Evolutionary conservation across 495 filamentous ascomycete genomes (phyloP), one percentile per base, ranked within the genome.

Genomic region (Trichodelitschia bisporula): DNA sequence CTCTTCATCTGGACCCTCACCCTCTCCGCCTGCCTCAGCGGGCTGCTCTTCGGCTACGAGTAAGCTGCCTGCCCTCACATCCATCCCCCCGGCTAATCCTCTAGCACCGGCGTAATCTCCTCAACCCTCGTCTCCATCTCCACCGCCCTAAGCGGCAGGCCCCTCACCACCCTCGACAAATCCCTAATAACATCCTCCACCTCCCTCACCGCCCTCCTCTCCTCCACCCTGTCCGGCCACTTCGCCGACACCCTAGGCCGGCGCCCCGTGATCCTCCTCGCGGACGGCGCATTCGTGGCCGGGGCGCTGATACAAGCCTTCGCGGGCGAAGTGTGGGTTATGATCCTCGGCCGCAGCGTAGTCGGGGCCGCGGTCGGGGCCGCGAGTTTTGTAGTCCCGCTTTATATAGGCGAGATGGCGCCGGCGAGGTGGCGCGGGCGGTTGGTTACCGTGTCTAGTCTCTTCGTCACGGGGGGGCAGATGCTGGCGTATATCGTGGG

Each of bases 81-180:
- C n/a, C n/a, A n/a, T n/a, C n/a, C n/a, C n/a, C n/a, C n/a, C n/a
- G n/a, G n/a, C n/a, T n/a, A n/a, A n/a, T n/a, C n/a, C n/a, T n/a
- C n/a, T n/a, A 86, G 78, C 43, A 93, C 83, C 13, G 83, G 83
- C 25, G 82, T 90, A 10, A 86, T 93, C 25, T 86, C 77, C 15
- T 72, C 78, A 1, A 86, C 78, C 0, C 59, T 92, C 18, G 72
- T 92, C 21, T 77, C 76, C 2, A 66, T 91, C 39, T 62, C 61
- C 26, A 60, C 63, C 2, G 72, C 77, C 33, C 66, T 91, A n/a
- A 82, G 77, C 4, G 43, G 51, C 28, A 60, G 61, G 4, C 48
- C 58, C 10, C 58, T 86, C 19, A 70, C 63, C 4, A 77, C 69
- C 2, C 56, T 82, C 19, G 76, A 89, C 46, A 89, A 84, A 38